Evolutionary conservation across 2,329 filamentous ascomycete species (phyloP).

Genomic region (Cylindrodendrum hubeiense): DNA sequence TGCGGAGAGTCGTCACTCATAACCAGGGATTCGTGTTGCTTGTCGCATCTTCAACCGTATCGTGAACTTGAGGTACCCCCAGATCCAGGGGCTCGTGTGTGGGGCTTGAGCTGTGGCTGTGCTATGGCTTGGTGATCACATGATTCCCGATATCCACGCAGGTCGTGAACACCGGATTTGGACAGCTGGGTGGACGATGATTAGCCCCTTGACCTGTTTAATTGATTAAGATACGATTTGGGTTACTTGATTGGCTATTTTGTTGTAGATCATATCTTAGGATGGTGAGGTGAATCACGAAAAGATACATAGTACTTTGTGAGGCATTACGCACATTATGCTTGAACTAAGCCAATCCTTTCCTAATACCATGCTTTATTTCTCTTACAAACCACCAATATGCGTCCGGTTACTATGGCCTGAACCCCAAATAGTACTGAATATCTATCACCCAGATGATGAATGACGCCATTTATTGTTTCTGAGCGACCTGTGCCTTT

Average conservation of each 20-base stretch:
- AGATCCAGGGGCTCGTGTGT: constrained; percentile 39
- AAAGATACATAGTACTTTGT: too few species aligned
- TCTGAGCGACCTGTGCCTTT: too few species aligned
- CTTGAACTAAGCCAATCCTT: too few species aligned
- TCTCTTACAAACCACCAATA: too few species aligned
- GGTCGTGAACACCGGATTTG: background rate
- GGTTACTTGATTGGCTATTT: background rate
- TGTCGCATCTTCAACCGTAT: constrained; percentile 34
- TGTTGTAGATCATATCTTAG: too few species aligned
- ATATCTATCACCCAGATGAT: too few species aligned
- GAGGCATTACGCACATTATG: too few species aligned
- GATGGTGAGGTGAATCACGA: too few species aligned
- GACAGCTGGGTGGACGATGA: background rate
- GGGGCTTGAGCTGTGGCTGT: constrained; percentile 38
- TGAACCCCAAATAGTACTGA: too few species aligned
- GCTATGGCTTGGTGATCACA: constrained; percentile 15
- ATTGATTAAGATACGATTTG: background rate
- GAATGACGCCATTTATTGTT: too few species aligned
- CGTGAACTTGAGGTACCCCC: constrained; percentile 24
- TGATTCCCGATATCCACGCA: constrained; percentile 9
- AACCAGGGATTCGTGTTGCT: constrained; percentile 32
- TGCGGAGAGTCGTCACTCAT: constrained; percentile 44
- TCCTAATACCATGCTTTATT: too few species aligned
- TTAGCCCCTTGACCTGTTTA: background rate
- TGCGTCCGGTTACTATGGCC: too few species aligned